phyloP scores from a whole-genome alignment of 176 grass and related monocot genomes.

The Saccharum officinarum region DNA sequence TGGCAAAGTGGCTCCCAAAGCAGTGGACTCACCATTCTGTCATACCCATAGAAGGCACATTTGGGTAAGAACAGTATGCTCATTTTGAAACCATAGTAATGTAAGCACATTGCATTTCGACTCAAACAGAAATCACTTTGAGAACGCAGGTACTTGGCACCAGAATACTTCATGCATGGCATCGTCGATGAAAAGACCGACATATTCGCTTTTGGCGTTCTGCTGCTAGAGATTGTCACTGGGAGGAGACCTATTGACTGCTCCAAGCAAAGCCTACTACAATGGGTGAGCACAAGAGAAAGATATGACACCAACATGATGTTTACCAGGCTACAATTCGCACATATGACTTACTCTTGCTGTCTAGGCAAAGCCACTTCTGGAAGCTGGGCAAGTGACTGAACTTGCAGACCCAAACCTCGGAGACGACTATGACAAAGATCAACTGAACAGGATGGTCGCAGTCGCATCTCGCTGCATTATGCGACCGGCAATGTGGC shows the following conservation, averaged over 20 bases:
- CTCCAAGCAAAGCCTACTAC: conserved; percentile 78
- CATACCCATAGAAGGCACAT: conserved; percentile 92
- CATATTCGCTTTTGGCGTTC: conserved; percentile 86
- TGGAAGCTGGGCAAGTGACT: conserved; percentile 73
- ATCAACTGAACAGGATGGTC: conserved; percentile 72
- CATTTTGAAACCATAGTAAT: background rate
- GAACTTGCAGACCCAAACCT: conserved; percentile 77
- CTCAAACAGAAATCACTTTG: background rate
- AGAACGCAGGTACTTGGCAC: conserved; percentile 77
- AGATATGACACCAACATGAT: background rate
- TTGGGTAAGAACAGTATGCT: conserved; percentile 55
- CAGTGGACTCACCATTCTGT: conserved; percentile 97
- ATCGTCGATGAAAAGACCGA: conserved; percentile 90
- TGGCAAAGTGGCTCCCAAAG: conserved; percentile 97
- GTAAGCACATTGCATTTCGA: background rate
- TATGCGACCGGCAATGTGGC: conserved; percentile 75
- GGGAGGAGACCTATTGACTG: conserved; percentile 88
- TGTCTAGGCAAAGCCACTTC: conserved; percentile 79
- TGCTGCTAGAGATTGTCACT: conserved; percentile 74
- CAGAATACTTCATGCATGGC: conserved; percentile 97
- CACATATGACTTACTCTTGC: background rate
- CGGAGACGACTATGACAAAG: conserved; percentile 55
- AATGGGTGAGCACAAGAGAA: conserved; percentile 58
- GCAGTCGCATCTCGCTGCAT: conserved; percentile 66
- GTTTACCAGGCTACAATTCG: background rate